Evolutionary conservation across 805 yeast genomes (phyloP).

Genomic region (Tetrapisispora fleetii): DNA sequence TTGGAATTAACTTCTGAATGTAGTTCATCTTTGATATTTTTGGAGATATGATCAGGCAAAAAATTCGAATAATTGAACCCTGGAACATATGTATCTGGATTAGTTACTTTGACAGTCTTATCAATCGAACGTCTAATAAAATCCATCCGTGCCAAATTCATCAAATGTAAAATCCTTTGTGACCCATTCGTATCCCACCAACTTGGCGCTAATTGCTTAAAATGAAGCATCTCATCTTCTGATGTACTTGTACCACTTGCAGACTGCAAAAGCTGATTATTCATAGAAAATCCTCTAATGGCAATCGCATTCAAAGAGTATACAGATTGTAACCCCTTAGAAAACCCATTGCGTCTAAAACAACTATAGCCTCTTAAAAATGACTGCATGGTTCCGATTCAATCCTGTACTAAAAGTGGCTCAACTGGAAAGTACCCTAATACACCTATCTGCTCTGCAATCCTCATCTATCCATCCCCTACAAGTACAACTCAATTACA

Average conservation of each 20-base stretch:
- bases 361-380: not conserved
- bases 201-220: constrained; percentile 76
- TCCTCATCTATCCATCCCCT: too few relatives aligned
- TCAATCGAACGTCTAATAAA: constrained; percentile 59
- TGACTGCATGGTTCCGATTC: not conserved
- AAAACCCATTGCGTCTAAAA: not conserved
- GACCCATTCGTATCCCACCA: constrained; percentile 98
- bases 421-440: too few relatives aligned
- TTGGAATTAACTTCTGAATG: constrained; percentile 30
- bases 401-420: too few relatives aligned
- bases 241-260: constrained; percentile 11
- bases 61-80: constrained; percentile 58
- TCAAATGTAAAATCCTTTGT: constrained; percentile 85
- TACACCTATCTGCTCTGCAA: too few relatives aligned
- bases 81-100: constrained; percentile 52
- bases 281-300: not conserved
- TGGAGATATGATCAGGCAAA: constrained; percentile 47
- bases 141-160: constrained; percentile 86
- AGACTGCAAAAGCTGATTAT: not conserved
- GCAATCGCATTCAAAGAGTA: not conserved
- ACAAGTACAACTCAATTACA: too few relatives aligned
- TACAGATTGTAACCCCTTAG: not conserved
- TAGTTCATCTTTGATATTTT: constrained; percentile 44
- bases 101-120: constrained; percentile 15
- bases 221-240: constrained; percentile 65